Evolutionary conservation across 495 filamentous ascomycete genomes (phyloP).

Genomic region (Penicillium arizonense): DNA sequence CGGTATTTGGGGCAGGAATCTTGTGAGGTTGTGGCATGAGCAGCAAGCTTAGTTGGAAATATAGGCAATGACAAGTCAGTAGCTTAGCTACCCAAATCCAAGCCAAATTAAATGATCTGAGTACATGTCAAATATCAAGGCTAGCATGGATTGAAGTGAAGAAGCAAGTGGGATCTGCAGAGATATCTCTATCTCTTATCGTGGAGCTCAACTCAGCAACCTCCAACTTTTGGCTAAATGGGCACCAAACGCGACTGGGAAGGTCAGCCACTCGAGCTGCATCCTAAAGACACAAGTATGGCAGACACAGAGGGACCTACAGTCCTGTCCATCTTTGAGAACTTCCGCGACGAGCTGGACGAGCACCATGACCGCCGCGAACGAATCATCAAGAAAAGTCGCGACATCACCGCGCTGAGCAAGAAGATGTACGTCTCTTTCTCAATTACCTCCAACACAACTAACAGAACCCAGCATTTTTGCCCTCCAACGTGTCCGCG

Average conservation of each 20-base stretch:
- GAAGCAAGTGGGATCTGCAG: background rate
- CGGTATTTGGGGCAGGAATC: conserved; percentile 20
- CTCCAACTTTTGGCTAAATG: conserved; percentile 15
- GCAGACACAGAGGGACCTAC: conserved; percentile 23
- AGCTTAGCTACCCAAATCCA: background rate
- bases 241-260: conserved; percentile 61
- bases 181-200: conserved; percentile 17
- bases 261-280: conserved; percentile 48
- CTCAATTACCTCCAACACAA: background rate
- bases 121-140: background rate
- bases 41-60: background rate
- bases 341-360: conserved; percentile 83
- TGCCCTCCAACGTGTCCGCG: conserved; percentile 77
- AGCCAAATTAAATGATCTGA: too few species aligned
- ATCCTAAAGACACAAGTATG: conserved; percentile 25
- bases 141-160: background rate
- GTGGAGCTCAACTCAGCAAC: conserved; percentile 9
- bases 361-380: conserved; percentile 92
- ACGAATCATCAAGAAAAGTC: conserved; percentile 79
- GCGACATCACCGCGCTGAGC: conserved; percentile 88
- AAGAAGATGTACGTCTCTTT: conserved; percentile 79
- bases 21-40: conserved; percentile 8
- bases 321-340: conserved; percentile 76
- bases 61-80: background rate
- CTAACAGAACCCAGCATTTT: conserved; percentile 66